Conservation (phyloP, 2,329 filamentous ascomycete genomes). For the Trichoderma sp. region DNA sequence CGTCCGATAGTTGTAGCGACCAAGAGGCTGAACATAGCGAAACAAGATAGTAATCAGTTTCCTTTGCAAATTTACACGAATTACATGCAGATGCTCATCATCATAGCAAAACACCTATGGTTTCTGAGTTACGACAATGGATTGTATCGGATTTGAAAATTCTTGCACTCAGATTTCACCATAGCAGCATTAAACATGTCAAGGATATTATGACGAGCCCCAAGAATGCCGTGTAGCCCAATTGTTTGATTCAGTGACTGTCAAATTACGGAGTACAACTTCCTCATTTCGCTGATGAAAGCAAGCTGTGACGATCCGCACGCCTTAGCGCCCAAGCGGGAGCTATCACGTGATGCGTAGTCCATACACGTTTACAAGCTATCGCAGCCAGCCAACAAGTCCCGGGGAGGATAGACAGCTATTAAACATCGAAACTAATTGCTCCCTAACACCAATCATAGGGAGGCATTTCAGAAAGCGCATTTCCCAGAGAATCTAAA, state of each 20-base stretch:
- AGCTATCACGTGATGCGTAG: slow-evolving; percentile 22
- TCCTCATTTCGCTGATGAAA: neutral
- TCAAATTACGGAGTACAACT: neutral
- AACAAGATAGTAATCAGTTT: neutral
- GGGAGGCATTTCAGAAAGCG: neutral
- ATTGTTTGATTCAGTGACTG: neutral
- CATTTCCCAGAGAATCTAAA: neutral
- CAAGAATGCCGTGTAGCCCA: neutral
- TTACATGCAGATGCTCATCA: neutral
- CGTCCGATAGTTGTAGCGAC: slow-evolving; percentile 4
- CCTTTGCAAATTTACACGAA: neutral
- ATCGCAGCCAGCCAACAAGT: slow-evolving; percentile 18
- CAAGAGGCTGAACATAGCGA: neutral
- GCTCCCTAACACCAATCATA: neutral
- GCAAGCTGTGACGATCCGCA: neutral
- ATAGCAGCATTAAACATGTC: neutral
- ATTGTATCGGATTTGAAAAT: neutral
- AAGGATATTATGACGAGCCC: neutral
- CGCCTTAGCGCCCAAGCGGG: neutral
- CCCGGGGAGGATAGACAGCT: neutral
- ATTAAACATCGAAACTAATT: neutral
- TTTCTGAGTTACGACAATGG: neutral
- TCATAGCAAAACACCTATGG: neutral
- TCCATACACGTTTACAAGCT: slow-evolving; percentile 14
- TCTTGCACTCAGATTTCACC: neutral